These are phyloP conservation scores for Zasmidium citrigriseum DNA, from an alignment of 2,329 filamentous ascomycete genomes.

Conservation along the genomic window DNA sequence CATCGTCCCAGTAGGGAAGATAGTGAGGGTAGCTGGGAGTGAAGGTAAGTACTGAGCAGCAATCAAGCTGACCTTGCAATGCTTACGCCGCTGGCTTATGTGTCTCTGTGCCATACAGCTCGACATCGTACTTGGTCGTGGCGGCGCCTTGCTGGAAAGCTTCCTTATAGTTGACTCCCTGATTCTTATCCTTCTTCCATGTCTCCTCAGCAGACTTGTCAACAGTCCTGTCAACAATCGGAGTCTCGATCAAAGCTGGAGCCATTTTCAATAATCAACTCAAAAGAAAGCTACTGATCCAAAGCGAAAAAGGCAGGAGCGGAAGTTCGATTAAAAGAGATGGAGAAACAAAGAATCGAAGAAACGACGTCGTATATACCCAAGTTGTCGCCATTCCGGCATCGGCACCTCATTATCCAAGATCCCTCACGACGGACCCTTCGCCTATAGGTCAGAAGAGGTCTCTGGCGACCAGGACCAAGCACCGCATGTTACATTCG, in stretches of 20 bases:
- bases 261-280: constrained; percentile 36
- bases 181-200: constrained; percentile 28
- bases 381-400: constrained; percentile 20
- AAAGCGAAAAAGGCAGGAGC: background rate
- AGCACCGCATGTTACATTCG: background rate
- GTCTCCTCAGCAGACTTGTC: constrained; percentile 27
- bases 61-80: too few species aligned
- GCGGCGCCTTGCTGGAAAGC: constrained; percentile 45
- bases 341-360: constrained; percentile 3
- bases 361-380: constrained; percentile 16
- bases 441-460: constrained; percentile 15
- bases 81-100: constrained; percentile 57
- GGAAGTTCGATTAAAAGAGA: background rate
- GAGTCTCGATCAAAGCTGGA: constrained; percentile 44
- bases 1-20: constrained; percentile 33
- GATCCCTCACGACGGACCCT: constrained; percentile 8
- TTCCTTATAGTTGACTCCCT: constrained; percentile 40
- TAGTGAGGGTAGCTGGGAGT: constrained; percentile 68
- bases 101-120: constrained; percentile 55
- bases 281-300: too few species aligned
- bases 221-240: constrained; percentile 21
- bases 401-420: constrained; percentile 14
- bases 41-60: too few species aligned
- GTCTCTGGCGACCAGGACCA: background rate
- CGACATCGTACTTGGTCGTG: constrained; percentile 51